Evolutionary conservation across 306 rosid species (phyloP).

Genomic region (Hippophae tibetana): DNA sequence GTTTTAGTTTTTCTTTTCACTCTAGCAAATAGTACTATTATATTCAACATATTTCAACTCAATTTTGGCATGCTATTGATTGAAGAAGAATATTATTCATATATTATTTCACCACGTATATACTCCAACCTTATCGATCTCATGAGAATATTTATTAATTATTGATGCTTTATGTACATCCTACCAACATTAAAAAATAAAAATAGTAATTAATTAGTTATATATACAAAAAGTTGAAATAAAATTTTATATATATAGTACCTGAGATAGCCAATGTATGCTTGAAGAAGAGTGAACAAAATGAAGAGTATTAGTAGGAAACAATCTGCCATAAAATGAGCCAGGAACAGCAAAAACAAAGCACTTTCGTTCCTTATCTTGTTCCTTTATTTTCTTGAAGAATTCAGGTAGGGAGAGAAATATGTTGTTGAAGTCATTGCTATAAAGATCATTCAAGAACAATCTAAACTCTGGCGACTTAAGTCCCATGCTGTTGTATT

Average conservation of each 20-base stretch:
- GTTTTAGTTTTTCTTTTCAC: no score
- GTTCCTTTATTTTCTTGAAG: constrained; percentile 20
- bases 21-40: no score
- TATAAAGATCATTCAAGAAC: constrained; percentile 55
- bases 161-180: no score
- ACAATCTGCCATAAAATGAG: constrained; percentile 44
- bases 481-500: constrained; percentile 10
- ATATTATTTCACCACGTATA: no score
- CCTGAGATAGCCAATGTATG: constrained; percentile 78
- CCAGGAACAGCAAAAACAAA: constrained; percentile 54
- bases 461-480: constrained; percentile 37
- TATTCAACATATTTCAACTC: no score
- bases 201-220: background rate
- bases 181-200: no score
- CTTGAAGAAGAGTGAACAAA: constrained; percentile 75
- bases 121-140: no score
- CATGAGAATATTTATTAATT: no score
- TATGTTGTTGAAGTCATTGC: constrained; percentile 65
- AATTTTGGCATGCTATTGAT: no score
- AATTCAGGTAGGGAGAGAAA: constrained; percentile 57
- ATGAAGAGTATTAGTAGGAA: constrained; percentile 36
- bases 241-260: background rate
- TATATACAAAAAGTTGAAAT: no score
- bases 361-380: constrained; percentile 16
- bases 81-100: no score